Evolutionary conservation across 305 asterid species (phyloP).

Genomic region (Withania somnifera): DNA sequence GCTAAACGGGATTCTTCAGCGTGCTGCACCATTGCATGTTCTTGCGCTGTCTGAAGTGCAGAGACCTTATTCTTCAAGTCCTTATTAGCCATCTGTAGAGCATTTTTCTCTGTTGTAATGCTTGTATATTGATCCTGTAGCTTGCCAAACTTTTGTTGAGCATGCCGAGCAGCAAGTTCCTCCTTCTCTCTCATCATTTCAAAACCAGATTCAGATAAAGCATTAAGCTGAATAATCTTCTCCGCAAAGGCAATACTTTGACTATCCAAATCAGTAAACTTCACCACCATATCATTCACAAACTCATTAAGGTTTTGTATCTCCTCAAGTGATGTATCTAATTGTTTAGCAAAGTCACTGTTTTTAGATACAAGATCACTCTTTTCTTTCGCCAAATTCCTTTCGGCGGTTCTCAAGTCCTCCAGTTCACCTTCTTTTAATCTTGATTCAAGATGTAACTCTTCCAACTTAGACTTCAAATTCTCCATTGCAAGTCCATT

Average conservation of each 20-base stretch:
- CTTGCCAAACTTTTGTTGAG: slow-evolving; percentile 54
- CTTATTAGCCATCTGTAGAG: slow-evolving; percentile 43
- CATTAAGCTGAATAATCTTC: slow-evolving; percentile 50
- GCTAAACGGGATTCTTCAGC: slow-evolving; percentile 82
- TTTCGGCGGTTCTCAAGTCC: slow-evolving; percentile 38
- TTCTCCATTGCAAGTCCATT: slow-evolving; percentile 38
- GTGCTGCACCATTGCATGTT: slow-evolving; percentile 79
- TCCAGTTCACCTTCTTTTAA: slow-evolving; percentile 51
- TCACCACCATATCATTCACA: slow-evolving; percentile 48
- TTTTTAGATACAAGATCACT: slow-evolving; percentile 45
- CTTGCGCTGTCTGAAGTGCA: slow-evolving; percentile 84
- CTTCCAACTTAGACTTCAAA: slow-evolving; percentile 57
- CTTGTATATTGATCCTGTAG: slow-evolving; percentile 33
- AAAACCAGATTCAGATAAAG: slow-evolving; percentile 52
- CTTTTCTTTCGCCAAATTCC: slow-evolving; percentile 48
- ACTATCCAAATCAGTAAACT: slow-evolving; percentile 56
- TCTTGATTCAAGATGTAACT: slow-evolving; percentile 49
- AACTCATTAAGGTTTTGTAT: slow-evolving; percentile 52
- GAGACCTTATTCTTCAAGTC: slow-evolving; percentile 50
- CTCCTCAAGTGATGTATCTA: slow-evolving; percentile 51
- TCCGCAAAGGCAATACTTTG: slow-evolving; percentile 59
- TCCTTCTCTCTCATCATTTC: slow-evolving; percentile 59
- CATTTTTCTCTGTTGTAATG: slow-evolving; percentile 55
- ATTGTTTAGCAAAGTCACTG: slow-evolving; percentile 32
- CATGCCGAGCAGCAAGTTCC: slow-evolving; percentile 48